A percentile compares a stretch with the other conserved stretches of the same genome.
Evolutionary conservation across 257 asterid species (phyloP).

Genomic region (Nicotiana benthamiana): DNA sequence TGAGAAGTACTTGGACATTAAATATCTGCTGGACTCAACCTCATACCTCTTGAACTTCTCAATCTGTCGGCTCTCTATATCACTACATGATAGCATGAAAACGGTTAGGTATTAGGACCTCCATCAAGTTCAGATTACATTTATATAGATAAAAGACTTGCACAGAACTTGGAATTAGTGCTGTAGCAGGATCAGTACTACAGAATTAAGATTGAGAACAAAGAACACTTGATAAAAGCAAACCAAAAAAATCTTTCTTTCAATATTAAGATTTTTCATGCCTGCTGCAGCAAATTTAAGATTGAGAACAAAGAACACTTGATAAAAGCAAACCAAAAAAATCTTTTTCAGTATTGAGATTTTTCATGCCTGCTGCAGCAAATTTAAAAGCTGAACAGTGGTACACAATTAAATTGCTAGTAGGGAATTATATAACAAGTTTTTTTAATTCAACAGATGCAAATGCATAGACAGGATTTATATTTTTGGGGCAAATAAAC

Average conservation of each 20-base stretch:
- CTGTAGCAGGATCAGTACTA: not conserved
- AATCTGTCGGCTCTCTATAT: slow-evolving; percentile 17
- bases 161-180: not conserved
- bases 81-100: slow-evolving; percentile 13
- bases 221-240: not conserved
- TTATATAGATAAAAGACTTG: not conserved
- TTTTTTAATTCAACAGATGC: not conserved
- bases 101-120: not conserved
- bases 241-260: not conserved
- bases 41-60: slow-evolving; percentile 57
- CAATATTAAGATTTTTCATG: not conserved
- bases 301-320: not conserved
- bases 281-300: not conserved
- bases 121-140: not conserved
- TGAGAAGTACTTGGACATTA: slow-evolving; percentile 73
- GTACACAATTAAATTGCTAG: not conserved
- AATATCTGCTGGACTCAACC: slow-evolving; percentile 46
- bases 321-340: not conserved
- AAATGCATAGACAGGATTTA: not conserved
- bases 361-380: not conserved
- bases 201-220: not conserved
- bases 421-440: not conserved
- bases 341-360: not conserved
- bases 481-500: not conserved
- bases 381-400: not conserved